A percentile compares a stretch with the other conserved stretches of the same genome.
These are phyloP conservation scores for Crotalaria pallida DNA, from an alignment of 306 rosid species.

Conservation along the genomic window DNA sequence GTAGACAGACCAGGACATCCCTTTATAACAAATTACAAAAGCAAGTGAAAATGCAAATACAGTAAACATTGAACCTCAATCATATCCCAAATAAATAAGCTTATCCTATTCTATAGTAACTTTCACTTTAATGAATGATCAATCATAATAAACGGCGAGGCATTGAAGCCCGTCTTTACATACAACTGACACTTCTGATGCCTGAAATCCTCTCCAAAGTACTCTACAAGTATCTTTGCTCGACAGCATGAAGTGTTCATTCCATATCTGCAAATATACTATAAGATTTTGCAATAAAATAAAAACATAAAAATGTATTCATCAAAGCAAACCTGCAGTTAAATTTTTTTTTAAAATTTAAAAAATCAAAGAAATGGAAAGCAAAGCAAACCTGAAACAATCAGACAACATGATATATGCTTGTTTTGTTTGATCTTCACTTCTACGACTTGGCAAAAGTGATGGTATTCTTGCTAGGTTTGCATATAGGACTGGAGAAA, in stretches of 20 bases:
- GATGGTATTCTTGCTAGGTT: conserved; percentile 71
- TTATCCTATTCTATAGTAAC: neutral
- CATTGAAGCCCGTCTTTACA: conserved; percentile 26
- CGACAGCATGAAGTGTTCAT: conserved; percentile 79
- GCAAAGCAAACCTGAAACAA: conserved; percentile 76
- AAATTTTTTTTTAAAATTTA: no score
- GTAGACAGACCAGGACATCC: neutral
- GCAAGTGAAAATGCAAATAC: conserved; percentile 6
- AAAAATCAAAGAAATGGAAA: no score
- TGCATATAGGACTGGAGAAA: conserved; percentile 65
- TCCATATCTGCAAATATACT: conserved; percentile 59
- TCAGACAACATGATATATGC: conserved; percentile 83
- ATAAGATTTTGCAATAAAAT: neutral
- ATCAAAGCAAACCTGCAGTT: conserved; percentile 64
- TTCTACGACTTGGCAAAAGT: conserved; percentile 81
- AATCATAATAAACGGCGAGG: conserved; percentile 11
- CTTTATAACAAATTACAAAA: conserved; percentile 5
- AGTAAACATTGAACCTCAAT: neutral
- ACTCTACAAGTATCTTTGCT: conserved; percentile 73
- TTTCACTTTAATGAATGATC: neutral
- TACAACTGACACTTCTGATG: conserved; percentile 69
- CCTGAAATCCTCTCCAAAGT: conserved; percentile 74
- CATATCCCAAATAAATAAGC: no score
- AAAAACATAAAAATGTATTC: conserved; percentile 17
- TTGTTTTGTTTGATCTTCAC: conserved; percentile 64